phyloP scores from a whole-genome alignment of 495 filamentous ascomycete genomes.

The Penicillium goetzii region DNA sequence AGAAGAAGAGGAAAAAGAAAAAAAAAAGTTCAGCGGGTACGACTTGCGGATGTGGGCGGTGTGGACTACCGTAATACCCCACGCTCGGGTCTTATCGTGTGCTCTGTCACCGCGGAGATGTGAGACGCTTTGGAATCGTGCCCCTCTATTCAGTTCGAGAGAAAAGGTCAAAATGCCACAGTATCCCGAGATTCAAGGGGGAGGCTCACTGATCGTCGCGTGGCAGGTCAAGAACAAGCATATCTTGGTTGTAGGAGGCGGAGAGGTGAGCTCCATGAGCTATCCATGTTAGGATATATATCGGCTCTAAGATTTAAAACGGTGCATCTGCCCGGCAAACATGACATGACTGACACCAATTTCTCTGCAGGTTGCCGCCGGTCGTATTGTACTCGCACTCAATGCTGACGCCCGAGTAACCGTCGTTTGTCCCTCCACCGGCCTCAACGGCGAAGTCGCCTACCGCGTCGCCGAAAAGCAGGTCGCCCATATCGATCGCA shows the following conservation, averaged over 20 bases:
- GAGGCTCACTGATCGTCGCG: constrained; percentile 89
- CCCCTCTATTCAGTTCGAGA: background rate
- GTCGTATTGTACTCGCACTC: constrained; percentile 87
- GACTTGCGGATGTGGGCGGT: constrained; percentile 22
- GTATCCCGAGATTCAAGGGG: constrained; percentile 82
- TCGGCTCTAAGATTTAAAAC: background rate
- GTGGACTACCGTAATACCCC: constrained; percentile 27
- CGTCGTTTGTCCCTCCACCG: constrained; percentile 75
- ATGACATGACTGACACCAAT: constrained; percentile 14
- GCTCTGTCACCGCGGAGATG: background rate
- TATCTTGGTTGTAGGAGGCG: constrained; percentile 88
- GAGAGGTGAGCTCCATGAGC: constrained; percentile 65
- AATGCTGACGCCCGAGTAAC: constrained; percentile 93
- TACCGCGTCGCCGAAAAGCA: constrained; percentile 74
- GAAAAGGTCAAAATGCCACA: constrained; percentile 53
- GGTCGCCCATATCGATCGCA: constrained; percentile 76
- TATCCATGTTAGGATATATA: background rate
- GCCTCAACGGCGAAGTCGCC: constrained; percentile 86
- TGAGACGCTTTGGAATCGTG: background rate
- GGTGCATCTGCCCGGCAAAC: background rate
- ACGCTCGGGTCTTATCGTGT: constrained; percentile 16
- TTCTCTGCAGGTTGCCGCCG: constrained; percentile 79
- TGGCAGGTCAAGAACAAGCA: constrained; percentile 88
- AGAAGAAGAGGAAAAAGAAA: constrained; percentile 14
- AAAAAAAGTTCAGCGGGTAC: constrained; percentile 24